Evolutionary conservation across 306 rosid species (phyloP).

Genomic region (Astragalus glycyphyllos): DNA sequence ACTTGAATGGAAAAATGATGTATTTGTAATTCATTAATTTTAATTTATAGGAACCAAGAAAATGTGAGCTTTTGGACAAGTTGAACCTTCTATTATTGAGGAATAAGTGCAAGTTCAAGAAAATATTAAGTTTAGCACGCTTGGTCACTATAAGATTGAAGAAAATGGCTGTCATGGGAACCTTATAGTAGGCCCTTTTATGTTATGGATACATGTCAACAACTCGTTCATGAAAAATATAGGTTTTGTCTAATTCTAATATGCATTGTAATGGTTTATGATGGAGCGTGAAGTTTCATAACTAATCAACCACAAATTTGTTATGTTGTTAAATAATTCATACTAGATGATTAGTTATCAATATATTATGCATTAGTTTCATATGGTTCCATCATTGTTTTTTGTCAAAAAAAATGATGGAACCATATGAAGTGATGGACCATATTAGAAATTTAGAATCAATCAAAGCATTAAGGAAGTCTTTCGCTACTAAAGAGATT

Average conservation of each 20-base stretch:
- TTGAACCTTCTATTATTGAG: constrained; percentile 7
- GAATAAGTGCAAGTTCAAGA: background rate
- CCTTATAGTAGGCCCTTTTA: constrained; percentile 40
- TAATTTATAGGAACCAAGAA: background rate
- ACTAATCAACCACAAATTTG: too few species aligned
- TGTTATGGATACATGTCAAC: background rate
- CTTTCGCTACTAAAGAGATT: too few species aligned
- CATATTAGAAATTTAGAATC: background rate
- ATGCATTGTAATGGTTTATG: too few species aligned
- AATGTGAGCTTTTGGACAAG: background rate
- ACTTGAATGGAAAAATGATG: constrained; percentile 18
- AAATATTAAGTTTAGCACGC: background rate
- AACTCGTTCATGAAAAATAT: constrained; percentile 12
- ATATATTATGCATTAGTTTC: background rate
- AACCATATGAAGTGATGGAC: background rate
- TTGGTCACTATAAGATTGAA: background rate
- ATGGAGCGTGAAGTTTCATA: background rate
- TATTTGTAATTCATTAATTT: background rate
- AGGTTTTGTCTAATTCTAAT: background rate
- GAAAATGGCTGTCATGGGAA: constrained; percentile 39
- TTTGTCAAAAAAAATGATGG: background rate
- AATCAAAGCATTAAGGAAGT: too few species aligned
- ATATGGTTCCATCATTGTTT: too few species aligned
- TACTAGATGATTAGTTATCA: too few species aligned
- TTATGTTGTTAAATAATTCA: too few species aligned